These are phyloP conservation scores for Geotrichum bryndzae DNA, from an alignment of 1,139 yeast species.

Conservation along the genomic window DNA sequence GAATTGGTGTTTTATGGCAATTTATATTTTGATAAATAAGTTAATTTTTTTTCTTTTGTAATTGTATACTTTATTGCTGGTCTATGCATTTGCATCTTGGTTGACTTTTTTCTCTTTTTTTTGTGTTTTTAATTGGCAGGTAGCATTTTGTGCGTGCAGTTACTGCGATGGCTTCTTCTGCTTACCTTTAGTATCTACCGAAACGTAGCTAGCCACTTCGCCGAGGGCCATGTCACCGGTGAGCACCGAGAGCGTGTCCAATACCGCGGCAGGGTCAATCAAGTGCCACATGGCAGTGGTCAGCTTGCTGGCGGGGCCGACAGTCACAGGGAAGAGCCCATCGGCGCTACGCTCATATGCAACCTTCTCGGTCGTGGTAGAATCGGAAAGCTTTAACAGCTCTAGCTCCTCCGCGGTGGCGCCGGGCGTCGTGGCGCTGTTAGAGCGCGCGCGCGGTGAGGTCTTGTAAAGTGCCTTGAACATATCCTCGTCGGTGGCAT, in stretches of 20 bases:
- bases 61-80: not conserved
- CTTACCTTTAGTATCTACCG: slow-evolving; percentile 11
- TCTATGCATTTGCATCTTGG: not conserved
- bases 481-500: slow-evolving; percentile 97
- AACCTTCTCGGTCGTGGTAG: slow-evolving; percentile 12
- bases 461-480: slow-evolving; percentile 58
- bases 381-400: slow-evolving; percentile 7
- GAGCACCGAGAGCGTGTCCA: slow-evolving; percentile 75
- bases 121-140: not conserved
- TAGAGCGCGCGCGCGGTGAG: slow-evolving; percentile 34
- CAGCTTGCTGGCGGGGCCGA: slow-evolving; percentile 88
- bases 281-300: slow-evolving; percentile 87
- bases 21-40: too few species aligned
- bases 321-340: slow-evolving; percentile 74
- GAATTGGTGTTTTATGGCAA: too few species aligned
- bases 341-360: slow-evolving; percentile 28
- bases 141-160: not conserved
- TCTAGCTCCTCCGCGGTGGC: slow-evolving; percentile 3
- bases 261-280: slow-evolving; percentile 76
- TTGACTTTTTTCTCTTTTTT: not conserved
- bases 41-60: too few species aligned
- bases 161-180: not conserved
- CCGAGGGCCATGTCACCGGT: slow-evolving; percentile 59
- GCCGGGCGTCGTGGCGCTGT: slow-evolving; percentile 26
- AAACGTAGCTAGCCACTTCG: slow-evolving; percentile 14